phyloP scores from a whole-genome alignment of 768 basidiomycete genomes.

The Suillus subalutaceus region DNA sequence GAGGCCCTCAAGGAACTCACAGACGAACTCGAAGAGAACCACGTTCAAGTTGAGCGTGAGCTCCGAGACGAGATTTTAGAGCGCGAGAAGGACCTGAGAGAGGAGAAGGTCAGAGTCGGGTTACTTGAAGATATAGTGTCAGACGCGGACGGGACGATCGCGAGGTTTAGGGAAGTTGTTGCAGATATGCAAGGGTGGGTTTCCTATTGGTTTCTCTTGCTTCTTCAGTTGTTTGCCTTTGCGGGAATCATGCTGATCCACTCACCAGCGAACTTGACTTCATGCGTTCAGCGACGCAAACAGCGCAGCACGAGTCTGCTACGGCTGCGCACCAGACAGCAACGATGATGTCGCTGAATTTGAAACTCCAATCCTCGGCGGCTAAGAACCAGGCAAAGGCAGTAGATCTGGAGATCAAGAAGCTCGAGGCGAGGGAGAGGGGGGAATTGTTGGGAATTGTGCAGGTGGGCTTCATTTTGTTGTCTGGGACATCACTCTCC shows the following conservation, averaged over 20 bases:
- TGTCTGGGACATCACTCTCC: background rate
- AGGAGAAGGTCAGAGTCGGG: constrained; percentile 3
- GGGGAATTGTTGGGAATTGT: constrained; percentile 81
- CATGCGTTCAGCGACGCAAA: constrained; percentile 83
- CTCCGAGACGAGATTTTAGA: constrained; percentile 76
- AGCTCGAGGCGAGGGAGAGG: constrained; percentile 82
- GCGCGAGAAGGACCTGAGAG: constrained; percentile 6
- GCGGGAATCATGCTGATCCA: background rate
- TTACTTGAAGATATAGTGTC: constrained; percentile 74
- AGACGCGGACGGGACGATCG: constrained; percentile 87
- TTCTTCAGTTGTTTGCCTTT: constrained; percentile 8
- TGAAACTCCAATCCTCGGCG: constrained; percentile 90
- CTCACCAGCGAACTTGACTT: constrained; percentile 77
- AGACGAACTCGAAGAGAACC: constrained; percentile 97
- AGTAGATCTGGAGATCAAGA: constrained; percentile 87
- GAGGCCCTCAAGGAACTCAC: constrained; percentile 95
- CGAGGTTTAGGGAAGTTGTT: constrained; percentile 93
- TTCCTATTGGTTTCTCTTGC: constrained; percentile 11
- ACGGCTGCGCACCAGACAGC: constrained; percentile 87
- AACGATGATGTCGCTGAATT: constrained; percentile 91
- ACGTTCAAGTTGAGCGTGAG: constrained; percentile 89
- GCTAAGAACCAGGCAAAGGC: constrained; percentile 88
- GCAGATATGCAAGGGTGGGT: constrained; percentile 75
- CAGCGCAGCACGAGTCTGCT: constrained; percentile 80
- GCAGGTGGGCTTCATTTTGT: constrained; percentile 52